Evolutionary conservation across 805 yeast genomes (phyloP), one percentile per base, ranked within the genome.

Genomic region (Yarrowia sp.): DNA sequence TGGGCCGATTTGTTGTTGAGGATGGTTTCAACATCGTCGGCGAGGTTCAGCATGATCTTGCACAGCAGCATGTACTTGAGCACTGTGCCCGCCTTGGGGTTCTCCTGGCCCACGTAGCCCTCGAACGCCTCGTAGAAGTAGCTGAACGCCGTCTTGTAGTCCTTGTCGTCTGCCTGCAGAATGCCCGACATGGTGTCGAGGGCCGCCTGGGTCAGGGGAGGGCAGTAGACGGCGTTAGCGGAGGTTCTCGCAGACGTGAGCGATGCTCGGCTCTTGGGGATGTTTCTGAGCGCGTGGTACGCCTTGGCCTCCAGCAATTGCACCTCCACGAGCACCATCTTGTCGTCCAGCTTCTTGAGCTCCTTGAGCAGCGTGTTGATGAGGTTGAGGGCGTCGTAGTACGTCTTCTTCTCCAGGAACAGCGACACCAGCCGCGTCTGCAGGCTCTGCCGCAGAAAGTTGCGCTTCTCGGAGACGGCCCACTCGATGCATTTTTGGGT

Each of bases 111-210:
- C 18, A 88, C 82, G 74, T 83, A 94, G 44, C 93, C 93, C 74
- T 94, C 99, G 69, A 93, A 91, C 18, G 97, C 87, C 76, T 94
- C 99, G 71, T 84, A 92, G 70, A 94, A 94, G 74, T 94, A 94
- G 6, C 97, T 91, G 71, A 82, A 94, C 12, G 98, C 97, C 10
- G 99, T 94, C 72, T 90, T 88, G 77, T 89, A 96, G 74, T 94
- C 99, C 73, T 89, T 89, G 69, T 94, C 98, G 75, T 94, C 97
- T 36, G 97, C 96, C 76, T 93, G 96, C 65, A 94, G 81, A 62
- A 93, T 85, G 68, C 99, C 99, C 72, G 96, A 86, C 86, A 93
- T 91, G 76, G 90, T 83, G 73, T 94, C 99, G 62, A 94, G 81
- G 71, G 91, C 96, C 1, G 98, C 98, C 76, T 94, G 97, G 68